Evolutionary conservation across 345 rosid species (phyloP), one percentile per base, ranked within the genome.

Genomic region (Eutrema japonicum): DNA sequence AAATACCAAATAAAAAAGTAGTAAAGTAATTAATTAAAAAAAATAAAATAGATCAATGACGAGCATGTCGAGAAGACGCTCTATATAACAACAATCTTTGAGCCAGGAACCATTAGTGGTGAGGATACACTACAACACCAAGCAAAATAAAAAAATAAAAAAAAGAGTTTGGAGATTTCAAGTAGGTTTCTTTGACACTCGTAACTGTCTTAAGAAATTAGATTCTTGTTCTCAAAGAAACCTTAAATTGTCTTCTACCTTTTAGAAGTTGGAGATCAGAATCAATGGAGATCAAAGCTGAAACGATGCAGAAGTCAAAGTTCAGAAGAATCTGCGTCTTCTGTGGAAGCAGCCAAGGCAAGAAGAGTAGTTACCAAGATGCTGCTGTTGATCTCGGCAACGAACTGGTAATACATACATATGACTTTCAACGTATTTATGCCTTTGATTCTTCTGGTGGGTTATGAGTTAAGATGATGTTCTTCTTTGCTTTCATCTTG

Each of bases 311-410:
- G 68, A 68, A 37, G 49, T 90, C 93, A 58, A 90, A 77, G 81
- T 90, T 90, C 80, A 75, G 75, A 77, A 86, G 90, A 83, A 84
- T 90, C 73, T 90, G 96, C 80, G 96, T 90, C 62, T 90, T 90
- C 72, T 90, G 96, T 73, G 93, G 96, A 69, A 90, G 93, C 57
- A 90, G 93, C 80, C 91, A 86, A 58, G 96, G 96, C 66, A 90
- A 85, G 82, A 90, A 88, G 76, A 87, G 82, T 61, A 90, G 93
- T 79, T 90, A 90, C 75, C 96, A 90, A 78, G 96, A 85, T 82
- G 91, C 96, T 80, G 96, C 96, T 67, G 80, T 85, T 78, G 91
- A 86, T 75, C 93, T 90, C 67, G 96, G 88, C 73, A 83, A 82
- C 38, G 96, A 90, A 81, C 83, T 90, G 91, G 96, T 90, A 82